These are phyloP conservation scores for Linnemannia schmuckeri DNA, from an alignment of 192 early-diverging fungal genomes.

Conservation along the genomic window DNA sequence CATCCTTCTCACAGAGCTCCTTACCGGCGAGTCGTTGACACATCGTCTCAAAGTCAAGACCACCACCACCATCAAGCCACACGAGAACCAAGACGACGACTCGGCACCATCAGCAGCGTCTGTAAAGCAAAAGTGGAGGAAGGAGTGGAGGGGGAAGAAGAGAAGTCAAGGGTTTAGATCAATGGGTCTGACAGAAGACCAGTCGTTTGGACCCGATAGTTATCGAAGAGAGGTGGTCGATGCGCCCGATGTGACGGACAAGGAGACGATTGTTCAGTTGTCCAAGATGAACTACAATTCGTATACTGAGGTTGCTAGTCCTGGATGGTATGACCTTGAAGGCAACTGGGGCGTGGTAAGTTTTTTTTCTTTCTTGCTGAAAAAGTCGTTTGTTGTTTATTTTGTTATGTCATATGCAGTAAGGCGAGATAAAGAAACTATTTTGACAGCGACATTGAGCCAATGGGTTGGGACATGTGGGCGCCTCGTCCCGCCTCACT, in stretches of 20 bases:
- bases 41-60: slow-evolving; percentile 49
- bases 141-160: slow-evolving; percentile 65
- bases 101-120: slow-evolving; percentile 24
- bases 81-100: neutral
- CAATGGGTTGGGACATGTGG: slow-evolving; percentile 65
- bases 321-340: slow-evolving; percentile 80
- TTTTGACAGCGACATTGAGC: slow-evolving; percentile 85
- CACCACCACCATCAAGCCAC: slow-evolving; percentile 38
- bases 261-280: slow-evolving; percentile 77
- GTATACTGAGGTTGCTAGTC: slow-evolving; percentile 74
- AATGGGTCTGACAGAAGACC: slow-evolving; percentile 31
- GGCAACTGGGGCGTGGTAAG: slow-evolving; percentile 73
- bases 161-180: slow-evolving; percentile 75
- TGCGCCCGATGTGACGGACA: slow-evolving; percentile 82
- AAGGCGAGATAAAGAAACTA: slow-evolving; percentile 60
- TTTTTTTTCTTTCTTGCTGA: neutral
- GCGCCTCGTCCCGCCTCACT: neutral
- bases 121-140: slow-evolving; percentile 71
- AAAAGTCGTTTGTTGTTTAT: neutral
- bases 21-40: slow-evolving; percentile 38
- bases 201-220: slow-evolving; percentile 37
- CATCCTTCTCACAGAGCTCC: slow-evolving; percentile 27
- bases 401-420: neutral
- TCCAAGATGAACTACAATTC: slow-evolving; percentile 90
- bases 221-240: slow-evolving; percentile 30